Evolutionary conservation across 2,329 filamentous ascomycete species (phyloP).

Genomic region (Pezicula neosporulosa): DNA sequence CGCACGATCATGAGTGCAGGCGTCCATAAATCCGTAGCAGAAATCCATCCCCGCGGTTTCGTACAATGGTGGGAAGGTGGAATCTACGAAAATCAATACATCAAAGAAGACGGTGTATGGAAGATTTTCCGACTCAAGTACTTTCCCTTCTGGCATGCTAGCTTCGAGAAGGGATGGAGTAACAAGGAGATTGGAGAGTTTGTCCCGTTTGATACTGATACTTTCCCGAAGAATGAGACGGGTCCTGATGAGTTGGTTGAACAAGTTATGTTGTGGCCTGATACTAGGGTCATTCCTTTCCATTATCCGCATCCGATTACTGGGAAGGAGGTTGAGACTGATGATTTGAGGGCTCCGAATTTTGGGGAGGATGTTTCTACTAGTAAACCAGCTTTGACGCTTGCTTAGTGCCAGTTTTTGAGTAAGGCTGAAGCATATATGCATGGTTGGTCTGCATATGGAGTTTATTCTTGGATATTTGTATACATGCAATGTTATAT

Average conservation of each 20-base stretch:
- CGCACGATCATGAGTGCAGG: slow-evolving; percentile 53
- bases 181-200: slow-evolving; percentile 48
- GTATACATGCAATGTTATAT: slow-evolving; percentile 12
- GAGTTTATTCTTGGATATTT: no score
- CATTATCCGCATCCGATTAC: slow-evolving; percentile 50
- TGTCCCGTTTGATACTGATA: slow-evolving; percentile 44
- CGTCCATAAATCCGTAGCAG: slow-evolving; percentile 47
- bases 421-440: no score
- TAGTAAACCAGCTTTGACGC: slow-evolving; percentile 37
- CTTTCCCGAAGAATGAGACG: slow-evolving; percentile 44
- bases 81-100: slow-evolving; percentile 56
- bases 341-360: slow-evolving; percentile 44
- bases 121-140: slow-evolving; percentile 45
- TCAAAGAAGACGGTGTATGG: slow-evolving; percentile 52
- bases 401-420: slow-evolving; percentile 14
- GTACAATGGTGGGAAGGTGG: slow-evolving; percentile 57
- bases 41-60: slow-evolving; percentile 46
- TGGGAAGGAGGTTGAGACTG: slow-evolving; percentile 38
- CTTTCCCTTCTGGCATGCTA: slow-evolving; percentile 55
- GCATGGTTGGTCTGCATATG: no score
- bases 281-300: slow-evolving; percentile 50
- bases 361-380: slow-evolving; percentile 38
- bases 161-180: slow-evolving; percentile 49
- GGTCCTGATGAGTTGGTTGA: slow-evolving; percentile 51
- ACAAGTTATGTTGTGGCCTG: slow-evolving; percentile 53